Percentiles rank a stretch among this genome's conserved stretches.
phyloP scores from a whole-genome alignment of 2,329 filamentous ascomycete species.

The Septoria petroselini region DNA sequence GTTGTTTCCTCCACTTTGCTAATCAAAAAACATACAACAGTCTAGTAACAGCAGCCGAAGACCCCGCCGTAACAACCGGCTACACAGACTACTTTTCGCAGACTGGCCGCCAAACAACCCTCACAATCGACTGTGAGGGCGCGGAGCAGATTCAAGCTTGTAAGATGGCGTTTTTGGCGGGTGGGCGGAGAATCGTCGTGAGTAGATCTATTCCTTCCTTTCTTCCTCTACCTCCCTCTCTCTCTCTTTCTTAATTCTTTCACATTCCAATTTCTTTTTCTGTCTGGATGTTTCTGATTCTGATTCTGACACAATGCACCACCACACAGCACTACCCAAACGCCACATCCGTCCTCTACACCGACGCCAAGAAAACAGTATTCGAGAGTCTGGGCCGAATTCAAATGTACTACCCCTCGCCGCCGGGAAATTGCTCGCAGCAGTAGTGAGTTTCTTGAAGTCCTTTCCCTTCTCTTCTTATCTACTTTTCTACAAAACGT shows the following conservation, averaged over 20 bases:
- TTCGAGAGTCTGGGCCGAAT: slow-evolving; percentile 14
- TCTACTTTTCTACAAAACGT: no score
- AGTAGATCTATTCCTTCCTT: neutral
- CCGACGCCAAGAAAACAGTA: slow-evolving; percentile 10
- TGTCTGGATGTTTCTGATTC: no score
- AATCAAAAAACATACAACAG: neutral
- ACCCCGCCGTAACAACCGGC: slow-evolving; percentile 9
- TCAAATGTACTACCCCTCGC: slow-evolving; percentile 7
- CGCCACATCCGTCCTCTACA: slow-evolving; percentile 4
- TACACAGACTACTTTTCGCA: slow-evolving; percentile 17
- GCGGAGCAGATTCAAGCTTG: slow-evolving; percentile 7
- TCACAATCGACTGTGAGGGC: slow-evolving; percentile 13
- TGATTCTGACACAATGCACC: no score
- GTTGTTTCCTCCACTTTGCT: no score
- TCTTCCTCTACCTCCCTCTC: no score
- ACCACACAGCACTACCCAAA: slow-evolving; percentile 18
- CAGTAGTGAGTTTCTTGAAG: slow-evolving; percentile 16
- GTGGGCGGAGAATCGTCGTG: slow-evolving; percentile 6
- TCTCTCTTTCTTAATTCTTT: no score
- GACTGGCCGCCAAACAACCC: slow-evolving; percentile 14
- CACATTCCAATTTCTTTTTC: no score
- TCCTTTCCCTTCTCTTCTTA: no score
- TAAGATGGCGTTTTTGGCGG: slow-evolving; percentile 7
- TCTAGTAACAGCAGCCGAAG: slow-evolving; percentile 11
- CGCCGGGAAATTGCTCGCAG: slow-evolving; percentile 12